A percentile compares a stretch with the other conserved stretches of the same genome.
phyloP scores from a whole-genome alignment of 2,329 filamentous ascomycete genomes.

The Epichloe elymi region DNA sequence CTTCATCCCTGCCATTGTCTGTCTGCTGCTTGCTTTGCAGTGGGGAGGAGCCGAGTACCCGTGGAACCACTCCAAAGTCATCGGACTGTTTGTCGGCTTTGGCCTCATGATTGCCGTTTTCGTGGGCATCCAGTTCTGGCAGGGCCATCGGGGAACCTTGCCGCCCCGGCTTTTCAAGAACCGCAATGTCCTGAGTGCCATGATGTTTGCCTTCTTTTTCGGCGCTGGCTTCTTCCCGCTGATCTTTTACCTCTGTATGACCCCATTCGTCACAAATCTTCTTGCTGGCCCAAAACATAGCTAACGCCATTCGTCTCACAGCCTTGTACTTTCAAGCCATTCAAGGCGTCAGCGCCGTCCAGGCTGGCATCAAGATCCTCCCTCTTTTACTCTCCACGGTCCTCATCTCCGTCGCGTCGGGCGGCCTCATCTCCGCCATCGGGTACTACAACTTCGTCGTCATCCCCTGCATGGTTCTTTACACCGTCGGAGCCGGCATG shows the following conservation, averaged over 20 bases:
- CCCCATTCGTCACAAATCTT: too few relatives aligned
- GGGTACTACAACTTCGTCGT: slow-evolving; percentile 30
- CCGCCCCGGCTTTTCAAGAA: slow-evolving; percentile 32
- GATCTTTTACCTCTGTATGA: slow-evolving; percentile 38
- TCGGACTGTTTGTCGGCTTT: slow-evolving; percentile 38
- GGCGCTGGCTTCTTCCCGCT: slow-evolving; percentile 39
- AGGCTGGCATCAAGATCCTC: slow-evolving; percentile 41
- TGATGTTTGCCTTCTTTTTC: slow-evolving; percentile 34
- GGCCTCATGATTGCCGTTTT: slow-evolving; percentile 34
- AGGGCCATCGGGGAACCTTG: slow-evolving; percentile 30
- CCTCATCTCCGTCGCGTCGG: slow-evolving; percentile 31
- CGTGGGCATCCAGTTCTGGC: slow-evolving; percentile 29
- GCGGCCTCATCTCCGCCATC: slow-evolving; percentile 26
- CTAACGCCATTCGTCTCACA: slow-evolving; percentile 7
- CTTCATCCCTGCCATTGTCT: slow-evolving; percentile 38
- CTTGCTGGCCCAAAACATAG: slow-evolving; percentile 6
- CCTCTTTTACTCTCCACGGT: slow-evolving; percentile 39
- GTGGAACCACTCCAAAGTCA: slow-evolving; percentile 35
- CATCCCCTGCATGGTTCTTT: slow-evolving; percentile 27
- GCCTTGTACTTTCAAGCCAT: slow-evolving; percentile 42
- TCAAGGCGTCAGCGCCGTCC: slow-evolving; percentile 36
- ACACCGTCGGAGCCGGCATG: slow-evolving; percentile 36
- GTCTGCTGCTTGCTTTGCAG: slow-evolving; percentile 41
- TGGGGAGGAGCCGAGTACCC: slow-evolving; percentile 40
- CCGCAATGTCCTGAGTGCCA: slow-evolving; percentile 26